These are phyloP conservation scores for Pseudopithomyces maydicus DNA, from an alignment of 2,329 filamentous ascomycete species.

Conservation along the genomic window DNA sequence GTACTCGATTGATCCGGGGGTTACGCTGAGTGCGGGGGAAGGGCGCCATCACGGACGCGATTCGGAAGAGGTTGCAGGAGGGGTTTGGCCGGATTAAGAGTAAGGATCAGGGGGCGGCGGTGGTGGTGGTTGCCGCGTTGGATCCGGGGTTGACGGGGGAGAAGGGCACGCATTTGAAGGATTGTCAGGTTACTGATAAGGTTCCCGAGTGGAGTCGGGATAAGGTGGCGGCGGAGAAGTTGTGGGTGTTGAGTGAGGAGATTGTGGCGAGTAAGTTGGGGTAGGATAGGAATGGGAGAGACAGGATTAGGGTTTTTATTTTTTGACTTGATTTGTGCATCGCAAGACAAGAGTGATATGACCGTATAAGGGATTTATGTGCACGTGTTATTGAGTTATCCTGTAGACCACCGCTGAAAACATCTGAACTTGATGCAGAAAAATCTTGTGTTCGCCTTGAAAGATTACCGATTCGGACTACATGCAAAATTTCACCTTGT, in stretches of 20 bases:
- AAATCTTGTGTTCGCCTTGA: no score
- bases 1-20: slow-evolving; percentile 17
- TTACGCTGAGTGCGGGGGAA: slow-evolving; percentile 8
- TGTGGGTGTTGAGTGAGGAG: slow-evolving; percentile 29
- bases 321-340: no score
- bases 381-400: no score
- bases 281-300: not conserved
- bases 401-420: no score
- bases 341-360: no score
- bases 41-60: not conserved
- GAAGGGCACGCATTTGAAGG: slow-evolving; percentile 4
- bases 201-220: not conserved
- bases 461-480: no score
- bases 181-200: slow-evolving; percentile 13
- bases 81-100: slow-evolving; percentile 6
- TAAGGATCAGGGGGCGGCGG: slow-evolving; percentile 19
- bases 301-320: no score
- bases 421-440: no score
- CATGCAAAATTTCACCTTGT: no score
- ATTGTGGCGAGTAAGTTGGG: slow-evolving; percentile 5
- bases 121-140: slow-evolving; percentile 17
- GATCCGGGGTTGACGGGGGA: slow-evolving; percentile 15
- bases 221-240: slow-evolving; percentile 16
- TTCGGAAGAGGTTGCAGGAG: not conserved
- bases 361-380: no score